A percentile compares a stretch with the other conserved stretches of the same genome.
Conservation (phyloP, 225 moss, liverwort and hornwort genomes). For the Asterella californica region DNA sequence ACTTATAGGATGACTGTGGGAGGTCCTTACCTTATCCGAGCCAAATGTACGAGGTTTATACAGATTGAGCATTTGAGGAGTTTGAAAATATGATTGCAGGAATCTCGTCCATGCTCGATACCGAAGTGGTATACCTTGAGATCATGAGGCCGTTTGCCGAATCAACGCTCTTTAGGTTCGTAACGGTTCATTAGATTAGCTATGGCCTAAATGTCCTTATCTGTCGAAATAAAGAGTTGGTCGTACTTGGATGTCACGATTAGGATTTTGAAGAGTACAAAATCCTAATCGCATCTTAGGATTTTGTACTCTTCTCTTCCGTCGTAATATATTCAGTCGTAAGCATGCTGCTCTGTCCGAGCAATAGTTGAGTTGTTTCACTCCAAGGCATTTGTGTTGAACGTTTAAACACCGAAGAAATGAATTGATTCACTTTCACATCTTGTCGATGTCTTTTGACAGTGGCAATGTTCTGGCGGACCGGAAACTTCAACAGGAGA, state of each 20-base stretch:
- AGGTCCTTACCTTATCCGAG: background rate
- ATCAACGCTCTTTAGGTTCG: slow-evolving; percentile 70
- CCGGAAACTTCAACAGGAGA: slow-evolving; percentile 57
- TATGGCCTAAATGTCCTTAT: background rate
- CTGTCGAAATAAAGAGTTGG: too few species aligned
- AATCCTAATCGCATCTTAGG: too few species aligned
- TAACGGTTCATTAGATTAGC: slow-evolving; percentile 7
- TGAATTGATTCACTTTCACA: background rate
- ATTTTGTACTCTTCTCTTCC: background rate
- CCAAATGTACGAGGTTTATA: background rate
- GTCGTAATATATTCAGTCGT: background rate
- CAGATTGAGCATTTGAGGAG: background rate
- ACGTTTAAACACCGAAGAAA: background rate
- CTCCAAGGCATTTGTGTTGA: background rate
- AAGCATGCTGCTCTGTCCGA: background rate
- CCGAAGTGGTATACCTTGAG: slow-evolving; percentile 90
- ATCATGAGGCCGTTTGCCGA: slow-evolving; percentile 97
- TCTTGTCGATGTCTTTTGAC: slow-evolving; percentile 8
- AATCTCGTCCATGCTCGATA: slow-evolving; percentile 82
- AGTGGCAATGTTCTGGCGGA: slow-evolving; percentile 70
- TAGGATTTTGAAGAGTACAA: background rate
- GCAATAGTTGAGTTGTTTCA: background rate
- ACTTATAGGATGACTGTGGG: background rate
- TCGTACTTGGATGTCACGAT: too few species aligned
- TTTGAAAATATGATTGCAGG: slow-evolving; percentile 45